Evolutionary conservation across 345 rosid genomes (phyloP).

Genomic region (Acer saccharum): DNA sequence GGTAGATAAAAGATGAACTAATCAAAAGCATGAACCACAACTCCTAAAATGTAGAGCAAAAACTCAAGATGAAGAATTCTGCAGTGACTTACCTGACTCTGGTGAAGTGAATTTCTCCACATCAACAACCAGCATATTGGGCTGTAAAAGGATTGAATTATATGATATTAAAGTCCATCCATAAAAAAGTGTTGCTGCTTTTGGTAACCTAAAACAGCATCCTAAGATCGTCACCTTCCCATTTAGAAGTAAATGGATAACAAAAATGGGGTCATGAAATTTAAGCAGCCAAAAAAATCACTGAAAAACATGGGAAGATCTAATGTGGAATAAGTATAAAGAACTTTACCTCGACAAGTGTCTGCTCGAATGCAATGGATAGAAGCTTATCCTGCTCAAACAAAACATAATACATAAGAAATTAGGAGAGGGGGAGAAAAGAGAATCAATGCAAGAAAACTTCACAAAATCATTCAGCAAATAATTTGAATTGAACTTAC

Average conservation of each 20-base stretch:
- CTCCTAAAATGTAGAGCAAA: neutral
- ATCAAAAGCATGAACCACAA: constrained; percentile 4
- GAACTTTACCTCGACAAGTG: constrained; percentile 66
- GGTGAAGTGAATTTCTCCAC: constrained; percentile 77
- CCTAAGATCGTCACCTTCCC: neutral
- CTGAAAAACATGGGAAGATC: neutral
- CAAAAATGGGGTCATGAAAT: neutral
- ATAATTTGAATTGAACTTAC: constrained; percentile 46
- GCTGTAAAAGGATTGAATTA: constrained; percentile 51
- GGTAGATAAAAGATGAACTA: neutral
- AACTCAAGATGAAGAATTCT: constrained; percentile 1
- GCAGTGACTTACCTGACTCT: constrained; percentile 45
- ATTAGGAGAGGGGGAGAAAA: constrained; percentile 14
- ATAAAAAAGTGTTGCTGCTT: neutral
- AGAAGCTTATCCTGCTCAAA: constrained; percentile 81
- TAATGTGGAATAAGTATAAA: neutral
- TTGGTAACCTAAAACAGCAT: constrained; percentile 5
- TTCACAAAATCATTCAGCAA: constrained; percentile 14
- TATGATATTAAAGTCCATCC: constrained; percentile 18
- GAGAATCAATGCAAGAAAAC: constrained; percentile 8
- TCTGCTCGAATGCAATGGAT: constrained; percentile 87
- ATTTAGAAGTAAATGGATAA: neutral
- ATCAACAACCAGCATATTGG: constrained; percentile 97
- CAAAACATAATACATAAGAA: constrained; percentile 20
- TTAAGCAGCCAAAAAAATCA: constrained; percentile 8